Evolutionary conservation across 495 filamentous ascomycete genomes (phyloP), one percentile per base, ranked within the genome.

Genomic region (Cryomyces minteri): DNA sequence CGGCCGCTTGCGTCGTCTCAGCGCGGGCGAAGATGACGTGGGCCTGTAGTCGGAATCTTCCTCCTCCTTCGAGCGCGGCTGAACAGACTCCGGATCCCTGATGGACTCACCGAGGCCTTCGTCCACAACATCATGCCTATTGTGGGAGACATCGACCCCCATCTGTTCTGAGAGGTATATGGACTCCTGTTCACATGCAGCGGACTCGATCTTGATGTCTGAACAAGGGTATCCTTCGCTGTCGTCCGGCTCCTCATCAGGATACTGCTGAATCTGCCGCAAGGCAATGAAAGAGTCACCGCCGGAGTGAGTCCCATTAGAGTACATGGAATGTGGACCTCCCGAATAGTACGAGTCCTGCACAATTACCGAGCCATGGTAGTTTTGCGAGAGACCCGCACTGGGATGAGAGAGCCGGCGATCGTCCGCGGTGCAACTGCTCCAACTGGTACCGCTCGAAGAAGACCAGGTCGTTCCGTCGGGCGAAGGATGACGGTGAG

Each of bases 61-160:
- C 9, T 37, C 34, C 14, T 29, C 43, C 33, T 31, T 36, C 4
- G 32, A 2, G 12, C 47, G 41, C 0, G 49, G 49, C 36, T 54
- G 51, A 8, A 57, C 54, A 5, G 51, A 54, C 39, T 57, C 54
- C n/a, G 46, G 44, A 29, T 54, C 54, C 29, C 54, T 46, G 11
- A 40, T 8, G 14, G 51, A 49, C 11, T 52, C 39, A 9, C 46
- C 47, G 4, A 57, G 12, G 32, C 45, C 49, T 9, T 50, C 47
- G 42, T 53, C 55, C 14, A 33, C 41, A 5, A 28, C 32, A 30
- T 45, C 43, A n/a, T 3, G 34, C 1, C 34, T 37, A 12, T 37
- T 9, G 8, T 31, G 32, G 1, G 38, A 14, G 48, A 50, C 48
- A 6, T 51, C 32, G 45, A 18, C 39, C 4, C 51, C 50, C 9